A percentile compares a stretch with the other conserved stretches of the same genome.
These are phyloP conservation scores for Xylaria sp. DNA, from an alignment of 2,329 filamentous ascomycete species.

Conservation along the genomic window DNA sequence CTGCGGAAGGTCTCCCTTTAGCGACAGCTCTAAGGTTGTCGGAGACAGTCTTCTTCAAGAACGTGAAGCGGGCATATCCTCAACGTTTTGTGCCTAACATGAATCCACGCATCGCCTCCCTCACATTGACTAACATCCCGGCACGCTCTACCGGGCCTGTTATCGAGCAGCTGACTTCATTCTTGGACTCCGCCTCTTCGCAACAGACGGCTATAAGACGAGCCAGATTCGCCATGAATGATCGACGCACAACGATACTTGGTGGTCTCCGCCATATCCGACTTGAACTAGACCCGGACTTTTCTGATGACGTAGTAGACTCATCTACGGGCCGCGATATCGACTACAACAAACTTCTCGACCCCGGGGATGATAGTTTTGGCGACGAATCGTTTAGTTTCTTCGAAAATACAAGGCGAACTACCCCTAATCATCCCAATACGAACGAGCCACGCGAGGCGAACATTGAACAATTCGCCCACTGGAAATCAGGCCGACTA, in stretches of 20 bases:
- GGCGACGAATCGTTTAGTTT: slow-evolving; percentile 51
- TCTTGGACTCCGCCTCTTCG: slow-evolving; percentile 58
- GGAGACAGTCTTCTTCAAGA: slow-evolving; percentile 57
- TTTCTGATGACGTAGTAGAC: slow-evolving; percentile 51
- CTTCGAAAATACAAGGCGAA: slow-evolving; percentile 52
- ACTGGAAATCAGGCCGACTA: slow-evolving; percentile 48
- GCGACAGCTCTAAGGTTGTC: slow-evolving; percentile 55
- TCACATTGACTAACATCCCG: slow-evolving; percentile 67
- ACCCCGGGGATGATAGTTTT: slow-evolving; percentile 54
- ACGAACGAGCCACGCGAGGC: slow-evolving; percentile 3
- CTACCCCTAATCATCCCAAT: slow-evolving; percentile 30
- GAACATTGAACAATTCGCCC: slow-evolving; percentile 35
- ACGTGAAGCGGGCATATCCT: slow-evolving; percentile 60
- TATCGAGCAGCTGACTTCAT: slow-evolving; percentile 58
- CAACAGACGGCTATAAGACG: slow-evolving; percentile 62
- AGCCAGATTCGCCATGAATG: slow-evolving; percentile 38
- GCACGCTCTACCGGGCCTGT: slow-evolving; percentile 63
- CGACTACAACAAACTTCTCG: slow-evolving; percentile 58
- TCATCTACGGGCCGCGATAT: slow-evolving; percentile 50
- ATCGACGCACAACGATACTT: slow-evolving; percentile 57
- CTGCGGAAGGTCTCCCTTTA: slow-evolving; percentile 52
- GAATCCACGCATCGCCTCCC: slow-evolving; percentile 64
- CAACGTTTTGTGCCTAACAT: slow-evolving; percentile 63
- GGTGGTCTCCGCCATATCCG: slow-evolving; percentile 64
- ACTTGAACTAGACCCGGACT: slow-evolving; percentile 64